Percentiles rank a stretch among this genome's conserved stretches.
Conservation (phyloP, 371 early-diverging fungal species). For the Syncephalis plumigaleata region DNA sequence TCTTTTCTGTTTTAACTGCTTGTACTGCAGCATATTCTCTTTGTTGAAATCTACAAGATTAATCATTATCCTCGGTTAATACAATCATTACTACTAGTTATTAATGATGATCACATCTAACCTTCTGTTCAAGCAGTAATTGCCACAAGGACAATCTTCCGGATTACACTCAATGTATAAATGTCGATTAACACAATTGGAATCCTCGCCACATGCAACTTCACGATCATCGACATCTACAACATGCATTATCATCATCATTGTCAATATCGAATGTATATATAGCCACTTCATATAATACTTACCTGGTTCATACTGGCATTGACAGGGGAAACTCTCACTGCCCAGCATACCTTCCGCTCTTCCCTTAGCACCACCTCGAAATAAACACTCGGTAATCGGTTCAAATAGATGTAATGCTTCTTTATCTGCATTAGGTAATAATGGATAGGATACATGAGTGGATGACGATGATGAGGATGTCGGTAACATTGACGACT, state of each 20-base stretch:
- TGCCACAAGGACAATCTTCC: conserved; percentile 76
- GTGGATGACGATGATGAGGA: too few species aligned
- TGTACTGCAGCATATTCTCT: conserved; percentile 70
- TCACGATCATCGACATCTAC: conserved; percentile 13
- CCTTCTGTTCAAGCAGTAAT: conserved; percentile 75
- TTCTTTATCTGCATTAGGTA: too few species aligned
- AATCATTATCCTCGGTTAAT: conserved; percentile 4
- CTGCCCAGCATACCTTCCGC: too few species aligned
- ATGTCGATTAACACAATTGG: conserved; percentile 81
- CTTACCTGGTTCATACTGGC: conserved; percentile 49
- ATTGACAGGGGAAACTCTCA: conserved; percentile 36
- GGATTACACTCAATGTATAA: conserved; percentile 84
- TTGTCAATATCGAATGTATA: background rate
- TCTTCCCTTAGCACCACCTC: too few species aligned
- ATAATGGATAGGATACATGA: too few species aligned
- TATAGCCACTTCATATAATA: background rate
- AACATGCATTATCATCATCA: background rate
- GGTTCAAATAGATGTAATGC: too few species aligned
- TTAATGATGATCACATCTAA: conserved; percentile 6
- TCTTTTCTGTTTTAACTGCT: conserved; percentile 70
- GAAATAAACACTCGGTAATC: too few species aligned
- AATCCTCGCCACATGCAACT: conserved; percentile 72
- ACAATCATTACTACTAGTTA: too few species aligned
- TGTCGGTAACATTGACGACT: too few species aligned
- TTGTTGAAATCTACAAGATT: conserved; percentile 48